These are phyloP conservation scores for Schizochytrium sp. DNA, from an alignment of 108 stramenopile genomes.

Conservation along the genomic window DNA sequence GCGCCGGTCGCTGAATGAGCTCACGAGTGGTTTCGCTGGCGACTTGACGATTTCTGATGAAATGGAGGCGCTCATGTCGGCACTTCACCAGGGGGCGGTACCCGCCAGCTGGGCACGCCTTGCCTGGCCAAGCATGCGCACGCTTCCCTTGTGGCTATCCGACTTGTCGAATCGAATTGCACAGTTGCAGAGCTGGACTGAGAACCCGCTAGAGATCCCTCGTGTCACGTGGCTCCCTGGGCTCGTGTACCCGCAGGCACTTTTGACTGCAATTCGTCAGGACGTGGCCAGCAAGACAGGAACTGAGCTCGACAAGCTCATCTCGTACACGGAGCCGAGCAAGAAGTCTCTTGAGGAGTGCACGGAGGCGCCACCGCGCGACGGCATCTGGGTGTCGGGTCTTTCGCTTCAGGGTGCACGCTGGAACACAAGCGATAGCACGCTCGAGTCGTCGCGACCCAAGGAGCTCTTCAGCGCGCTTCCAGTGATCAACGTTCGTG, in stretches of 20 bases:
- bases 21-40: slow-evolving; percentile 74
- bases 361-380: slow-evolving; percentile 53
- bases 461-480: slow-evolving; percentile 77
- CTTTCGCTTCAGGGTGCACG: slow-evolving; percentile 71
- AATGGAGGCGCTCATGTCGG: slow-evolving; percentile 66
- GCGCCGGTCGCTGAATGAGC: slow-evolving; percentile 67
- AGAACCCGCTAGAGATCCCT: slow-evolving; percentile 72
- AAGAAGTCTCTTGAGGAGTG: slow-evolving; percentile 64
- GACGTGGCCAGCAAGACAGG: slow-evolving; percentile 71
- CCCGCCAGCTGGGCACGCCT: slow-evolving; percentile 66
- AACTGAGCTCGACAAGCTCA: slow-evolving; percentile 74
- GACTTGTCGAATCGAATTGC: slow-evolving; percentile 59
- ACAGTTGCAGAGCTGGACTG: slow-evolving; percentile 74
- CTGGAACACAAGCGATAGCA: slow-evolving; percentile 51
- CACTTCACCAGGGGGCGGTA: slow-evolving; percentile 64
- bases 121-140: slow-evolving; percentile 66
- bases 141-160: slow-evolving; percentile 56
- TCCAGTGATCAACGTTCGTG: slow-evolving; percentile 72
- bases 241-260: slow-evolving; percentile 73
- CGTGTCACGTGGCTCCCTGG: slow-evolving; percentile 75
- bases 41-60: slow-evolving; percentile 77
- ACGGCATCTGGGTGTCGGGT: slow-evolving; percentile 72
- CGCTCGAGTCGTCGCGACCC: slow-evolving; percentile 63
- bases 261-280: slow-evolving; percentile 80
- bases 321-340: slow-evolving; percentile 73